Evolutionary conservation across 306 rosid species (phyloP), one percentile per base, ranked within the genome.

Genomic region (Lathyrus tuberosus): DNA sequence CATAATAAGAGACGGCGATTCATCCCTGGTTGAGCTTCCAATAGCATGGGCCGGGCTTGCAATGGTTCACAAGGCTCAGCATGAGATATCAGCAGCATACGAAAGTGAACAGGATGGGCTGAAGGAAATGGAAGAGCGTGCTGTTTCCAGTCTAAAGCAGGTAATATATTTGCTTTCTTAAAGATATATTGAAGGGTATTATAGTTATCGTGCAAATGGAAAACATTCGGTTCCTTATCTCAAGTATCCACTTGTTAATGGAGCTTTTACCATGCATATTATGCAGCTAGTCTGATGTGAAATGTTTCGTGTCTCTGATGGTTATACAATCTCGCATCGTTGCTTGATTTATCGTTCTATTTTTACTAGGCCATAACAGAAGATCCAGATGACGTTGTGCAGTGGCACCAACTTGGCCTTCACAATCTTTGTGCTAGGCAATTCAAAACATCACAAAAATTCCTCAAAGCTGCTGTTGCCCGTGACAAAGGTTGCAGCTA

Each of bases 401-500:
- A 83, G 52, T 94, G 97, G 98, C 96, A 86, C 78, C 98, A 94
- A 82, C 91, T 90, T 60, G 98, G 97, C 43, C 92, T 90, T 58
- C 98, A 94, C 79, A 87, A 82, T 76, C 97, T 94, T 24, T 85
- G 89, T 77, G 83, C 95, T 9, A 85, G 70, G 82, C 89, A 94
- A 71, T 90, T 88, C 78, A 88, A 80, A 78, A 72, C 84, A 76
- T 90, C 96, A 37, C 95, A 90, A 43, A 85, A 67, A 80, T 85
- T 88, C 82, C 89, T 94, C 68, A 94, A 94, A 80, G 89, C 92
- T 61, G 90, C 96, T 31, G 79, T 90, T 74, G 83, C 96, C 41
- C 87, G 85, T 33, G 86, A 85, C 70, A 85, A 76, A 48, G 80
- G 82, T 49, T 84, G 92, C 82, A 78, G 90, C 83, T 86, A 73